A percentile compares a stretch with the other conserved stretches of the same genome.
Evolutionary conservation across 2,329 filamentous ascomycete genomes (phyloP).

Genomic region (Trichoderma cornu-damae): DNA sequence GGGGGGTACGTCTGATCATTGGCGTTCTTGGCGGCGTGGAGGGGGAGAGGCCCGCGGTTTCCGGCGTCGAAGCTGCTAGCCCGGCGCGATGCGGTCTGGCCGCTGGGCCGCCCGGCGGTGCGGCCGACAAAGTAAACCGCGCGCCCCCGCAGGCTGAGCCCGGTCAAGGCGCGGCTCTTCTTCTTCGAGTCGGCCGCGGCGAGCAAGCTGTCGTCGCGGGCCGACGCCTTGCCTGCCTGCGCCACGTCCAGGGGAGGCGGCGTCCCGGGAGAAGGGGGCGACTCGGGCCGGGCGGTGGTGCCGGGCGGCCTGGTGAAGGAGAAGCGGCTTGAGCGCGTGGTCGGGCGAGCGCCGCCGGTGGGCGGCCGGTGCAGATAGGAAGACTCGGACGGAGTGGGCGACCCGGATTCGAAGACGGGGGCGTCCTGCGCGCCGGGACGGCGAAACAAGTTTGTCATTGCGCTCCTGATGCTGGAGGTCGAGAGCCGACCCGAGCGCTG

Average conservation of each 20-base stretch:
- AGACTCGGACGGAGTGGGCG: conserved; percentile 23
- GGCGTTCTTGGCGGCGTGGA: conserved; percentile 17
- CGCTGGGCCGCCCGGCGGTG: conserved; percentile 24
- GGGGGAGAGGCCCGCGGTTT: conserved; percentile 27
- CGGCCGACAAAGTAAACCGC: conserved; percentile 43
- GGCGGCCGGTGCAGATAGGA: conserved; percentile 25
- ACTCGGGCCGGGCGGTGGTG: conserved; percentile 45
- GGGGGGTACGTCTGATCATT: conserved; percentile 32
- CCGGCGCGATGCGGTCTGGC: conserved; percentile 28
- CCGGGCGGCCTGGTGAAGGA: conserved; percentile 44
- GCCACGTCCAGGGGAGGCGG: conserved; percentile 42
- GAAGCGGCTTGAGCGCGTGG: conserved; percentile 34
- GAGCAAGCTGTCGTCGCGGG: conserved; percentile 34
- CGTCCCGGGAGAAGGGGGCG: conserved; percentile 47
- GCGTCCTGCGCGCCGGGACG: conserved; percentile 36
- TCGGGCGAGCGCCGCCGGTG: conserved; percentile 29
- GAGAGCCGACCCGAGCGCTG: conserved; percentile 41
- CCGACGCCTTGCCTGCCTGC: conserved; percentile 24
- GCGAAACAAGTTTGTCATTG: conserved; percentile 47
- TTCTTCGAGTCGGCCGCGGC: conserved; percentile 41
- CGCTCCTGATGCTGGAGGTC: conserved; percentile 44
- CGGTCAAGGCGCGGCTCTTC: conserved; percentile 50
- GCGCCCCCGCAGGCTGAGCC: conserved; percentile 44
- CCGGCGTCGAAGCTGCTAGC: conserved; percentile 48
- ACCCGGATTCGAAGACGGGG: conserved; percentile 22